These are phyloP conservation scores for Thelonectria rubi DNA, from an alignment of 2,329 filamentous ascomycete genomes.

Conservation along the genomic window DNA sequence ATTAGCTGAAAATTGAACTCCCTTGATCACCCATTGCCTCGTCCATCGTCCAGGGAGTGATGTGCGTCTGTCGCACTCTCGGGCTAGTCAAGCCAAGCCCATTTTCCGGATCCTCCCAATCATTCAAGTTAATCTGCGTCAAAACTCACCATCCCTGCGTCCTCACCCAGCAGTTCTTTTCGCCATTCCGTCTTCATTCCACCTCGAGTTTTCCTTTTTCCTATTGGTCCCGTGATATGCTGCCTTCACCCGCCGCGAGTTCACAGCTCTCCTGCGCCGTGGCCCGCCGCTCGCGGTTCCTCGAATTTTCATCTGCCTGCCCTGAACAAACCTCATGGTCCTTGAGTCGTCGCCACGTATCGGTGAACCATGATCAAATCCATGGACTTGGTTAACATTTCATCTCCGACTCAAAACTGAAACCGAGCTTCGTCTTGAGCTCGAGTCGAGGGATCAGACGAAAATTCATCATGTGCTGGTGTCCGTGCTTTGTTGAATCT, in stretches of 20 bases:
- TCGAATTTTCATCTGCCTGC: not conserved
- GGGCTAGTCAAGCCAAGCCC: constrained; percentile 27
- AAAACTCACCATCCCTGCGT: constrained; percentile 32
- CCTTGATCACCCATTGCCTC: constrained; percentile 1
- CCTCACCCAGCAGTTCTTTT: constrained; percentile 25
- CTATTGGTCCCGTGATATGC: constrained; percentile 25
- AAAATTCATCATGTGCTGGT: constrained; percentile 9
- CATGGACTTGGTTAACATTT: not conserved
- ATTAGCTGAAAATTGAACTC: constrained; percentile 14
- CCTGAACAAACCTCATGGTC: not conserved
- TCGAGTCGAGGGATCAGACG: constrained; percentile 14
- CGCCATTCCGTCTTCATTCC: constrained; percentile 21
- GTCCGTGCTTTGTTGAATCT: constrained; percentile 7
- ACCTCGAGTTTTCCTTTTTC: constrained; percentile 20
- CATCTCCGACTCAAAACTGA: constrained; percentile 11
- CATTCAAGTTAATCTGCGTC: constrained; percentile 28
- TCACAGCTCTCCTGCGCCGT: constrained; percentile 6
- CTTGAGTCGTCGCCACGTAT: not conserved
- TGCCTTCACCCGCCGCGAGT: constrained; percentile 13
- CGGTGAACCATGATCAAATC: not conserved
- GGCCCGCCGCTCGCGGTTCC: not conserved
- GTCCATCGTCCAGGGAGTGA: not conserved
- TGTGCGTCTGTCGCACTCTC: constrained; percentile 11
- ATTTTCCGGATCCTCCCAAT: constrained; percentile 28
- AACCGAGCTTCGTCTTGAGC: constrained; percentile 20